Base-by-base conservation (phyloP, 768 basidiomycete genomes). In the Leccinum rimulosum region DNA sequence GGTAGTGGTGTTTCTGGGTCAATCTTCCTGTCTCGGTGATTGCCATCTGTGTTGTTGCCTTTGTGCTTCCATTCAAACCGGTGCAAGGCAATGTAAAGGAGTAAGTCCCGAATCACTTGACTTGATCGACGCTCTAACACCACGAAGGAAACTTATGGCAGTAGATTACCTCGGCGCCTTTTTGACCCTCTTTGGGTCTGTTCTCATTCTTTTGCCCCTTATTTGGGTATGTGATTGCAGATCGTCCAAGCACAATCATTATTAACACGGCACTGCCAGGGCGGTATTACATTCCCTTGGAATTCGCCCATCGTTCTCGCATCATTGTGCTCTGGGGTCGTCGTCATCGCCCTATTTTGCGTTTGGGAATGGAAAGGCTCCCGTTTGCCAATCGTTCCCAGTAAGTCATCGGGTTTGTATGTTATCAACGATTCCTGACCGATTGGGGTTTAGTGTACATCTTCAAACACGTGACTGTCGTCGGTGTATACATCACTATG, bases 1-100 rank as follows among this genome's bases (percentile, higher is more conserved):
- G 35, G 3, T 50, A 86, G 83, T 89, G 88, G 88, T 88, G 87
- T 67, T 88, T 88, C 70, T 89, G 87, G 84, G 78, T 90, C 50
- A 86, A 82, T 25, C 75, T 90, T 1, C 88, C 88, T 0, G 66
- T 87, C 3, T 83, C 86, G 0, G 70, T 81, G 12, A 65, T 74
- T 40, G 80, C 85, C 0, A 80, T 86, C 25, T 70, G 77, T 19
- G 80, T 86, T 15, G 83, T 90, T 4, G 64, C 81, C 17, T 82
- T 87, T 59, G 72, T 88, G 10, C 76, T 92, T 0, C 90, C 90
- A 0, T 75, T 90, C n/a, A 86, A 87, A 59, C 77, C 81, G 3
- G 88, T 91, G 7, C 75, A 79, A 12, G 90, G 89, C 1, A 75
- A 83, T 57, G 79, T 85, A 19, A 79, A 77, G 68, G 73, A 74